Conservation (phyloP, 129 eudicot species). For the Escallonia rubra region DNA sequence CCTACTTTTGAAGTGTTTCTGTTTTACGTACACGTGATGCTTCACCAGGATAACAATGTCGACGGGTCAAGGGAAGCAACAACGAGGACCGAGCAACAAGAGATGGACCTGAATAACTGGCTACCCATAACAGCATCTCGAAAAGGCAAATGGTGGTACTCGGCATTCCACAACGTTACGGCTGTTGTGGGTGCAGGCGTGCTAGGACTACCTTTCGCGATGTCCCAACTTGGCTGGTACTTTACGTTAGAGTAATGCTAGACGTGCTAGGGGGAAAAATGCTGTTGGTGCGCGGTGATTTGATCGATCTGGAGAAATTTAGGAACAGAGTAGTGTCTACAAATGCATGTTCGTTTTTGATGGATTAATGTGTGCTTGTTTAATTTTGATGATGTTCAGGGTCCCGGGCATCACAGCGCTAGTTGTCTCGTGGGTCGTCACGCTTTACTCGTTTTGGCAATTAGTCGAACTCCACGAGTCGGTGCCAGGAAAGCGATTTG, state of each 20-base stretch:
- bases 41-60: slow-evolving; percentile 8
- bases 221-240: slow-evolving; percentile 29
- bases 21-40: too few relatives aligned
- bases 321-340: not conserved
- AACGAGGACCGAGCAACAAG: not conserved
- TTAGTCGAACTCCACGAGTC: slow-evolving; percentile 19
- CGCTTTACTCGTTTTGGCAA: slow-evolving; percentile 25
- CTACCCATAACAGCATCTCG: slow-evolving; percentile 22
- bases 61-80: not conserved
- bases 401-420: slow-evolving; percentile 7
- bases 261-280: too few relatives aligned
- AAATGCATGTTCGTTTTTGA: not conserved
- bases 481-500: slow-evolving; percentile 21
- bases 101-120: slow-evolving; percentile 10
- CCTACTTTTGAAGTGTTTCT: too few relatives aligned
- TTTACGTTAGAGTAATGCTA: not conserved
- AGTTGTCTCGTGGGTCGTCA: slow-evolving; percentile 9
- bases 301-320: not conserved
- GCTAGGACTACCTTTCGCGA: slow-evolving; percentile 15
- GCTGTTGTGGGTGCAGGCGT: slow-evolving; percentile 24
- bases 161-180: slow-evolving; percentile 24
- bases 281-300: too few relatives aligned
- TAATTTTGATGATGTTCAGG: slow-evolving; percentile 1
- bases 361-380: not conserved
- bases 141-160: slow-evolving; percentile 24